Percentiles rank a stretch among this genome's conserved stretches.
Evolutionary conservation across 345 rosid species (phyloP).

Genomic region (Pelargonium nanum): DNA sequence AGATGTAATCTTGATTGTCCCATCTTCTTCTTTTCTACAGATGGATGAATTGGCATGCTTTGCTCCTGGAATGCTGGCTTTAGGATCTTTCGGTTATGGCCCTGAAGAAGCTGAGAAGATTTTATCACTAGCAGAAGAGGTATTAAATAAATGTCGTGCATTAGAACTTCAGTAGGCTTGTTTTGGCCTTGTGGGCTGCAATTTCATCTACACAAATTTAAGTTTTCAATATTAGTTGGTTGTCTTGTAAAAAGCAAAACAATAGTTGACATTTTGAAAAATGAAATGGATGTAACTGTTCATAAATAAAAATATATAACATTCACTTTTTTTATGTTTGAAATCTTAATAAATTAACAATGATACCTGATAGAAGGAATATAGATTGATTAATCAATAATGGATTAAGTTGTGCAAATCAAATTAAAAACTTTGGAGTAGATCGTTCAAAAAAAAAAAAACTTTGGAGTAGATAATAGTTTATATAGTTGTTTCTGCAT

Average conservation of each 20-base stretch:
- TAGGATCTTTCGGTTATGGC: constrained; percentile 76
- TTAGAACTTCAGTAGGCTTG: neutral
- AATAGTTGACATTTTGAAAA: neutral
- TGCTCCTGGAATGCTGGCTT: constrained; percentile 95
- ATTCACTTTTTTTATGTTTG: neutral
- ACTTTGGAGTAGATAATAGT: too few species aligned
- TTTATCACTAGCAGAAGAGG: constrained; percentile 85
- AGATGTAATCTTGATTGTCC: constrained; percentile 6
- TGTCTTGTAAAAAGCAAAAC: neutral
- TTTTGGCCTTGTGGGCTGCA: neutral
- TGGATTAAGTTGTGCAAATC: neutral
- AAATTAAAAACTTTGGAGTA: too few species aligned
- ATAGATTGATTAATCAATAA: too few species aligned
- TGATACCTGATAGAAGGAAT: neutral
- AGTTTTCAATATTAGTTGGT: neutral
- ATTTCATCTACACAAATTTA: neutral
- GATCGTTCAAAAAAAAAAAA: too few species aligned
- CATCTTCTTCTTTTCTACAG: constrained; percentile 26
- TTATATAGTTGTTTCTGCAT: neutral
- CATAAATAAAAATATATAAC: too few species aligned
- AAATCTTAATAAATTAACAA: too few species aligned
- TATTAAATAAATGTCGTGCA: constrained; percentile 13
- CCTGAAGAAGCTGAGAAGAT: constrained; percentile 49
- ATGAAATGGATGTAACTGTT: neutral
- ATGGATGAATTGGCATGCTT: constrained; percentile 98